Evolutionary conservation across 331 rosid species (phyloP).

Genomic region (Ulmus americana): DNA sequence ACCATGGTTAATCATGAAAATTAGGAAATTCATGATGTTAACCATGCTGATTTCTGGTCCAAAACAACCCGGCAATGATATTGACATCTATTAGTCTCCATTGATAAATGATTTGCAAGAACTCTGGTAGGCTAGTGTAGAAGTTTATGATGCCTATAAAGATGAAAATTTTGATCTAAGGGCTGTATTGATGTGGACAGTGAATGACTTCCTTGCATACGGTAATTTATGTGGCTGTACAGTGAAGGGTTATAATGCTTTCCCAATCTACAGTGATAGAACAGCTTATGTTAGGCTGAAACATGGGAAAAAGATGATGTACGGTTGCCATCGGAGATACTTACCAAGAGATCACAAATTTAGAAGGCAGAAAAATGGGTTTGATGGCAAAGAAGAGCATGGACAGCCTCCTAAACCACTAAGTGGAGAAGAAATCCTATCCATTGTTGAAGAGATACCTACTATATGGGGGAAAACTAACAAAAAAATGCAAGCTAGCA

Average conservation of each 20-base stretch:
- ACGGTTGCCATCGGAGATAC: background rate
- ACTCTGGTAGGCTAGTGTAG: background rate
- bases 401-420: background rate
- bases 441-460: background rate
- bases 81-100: background rate
- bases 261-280: background rate
- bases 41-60: background rate
- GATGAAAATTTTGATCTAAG: background rate
- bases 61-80: slow-evolving; percentile 1
- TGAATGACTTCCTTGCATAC: background rate
- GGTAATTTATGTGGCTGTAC: background rate
- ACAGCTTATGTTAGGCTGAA: background rate
- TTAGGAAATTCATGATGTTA: no score
- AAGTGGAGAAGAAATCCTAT: background rate
- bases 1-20: background rate
- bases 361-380: background rate
- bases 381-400: background rate
- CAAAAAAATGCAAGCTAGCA: background rate
- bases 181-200: background rate
- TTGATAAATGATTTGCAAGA: background rate
- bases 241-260: background rate
- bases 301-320: background rate
- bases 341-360: background rate
- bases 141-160: background rate
- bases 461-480: background rate